These are phyloP conservation scores for Basidiobolus meristosporus DNA, from an alignment of 371 early-diverging fungal genomes.

Conservation along the genomic window DNA sequence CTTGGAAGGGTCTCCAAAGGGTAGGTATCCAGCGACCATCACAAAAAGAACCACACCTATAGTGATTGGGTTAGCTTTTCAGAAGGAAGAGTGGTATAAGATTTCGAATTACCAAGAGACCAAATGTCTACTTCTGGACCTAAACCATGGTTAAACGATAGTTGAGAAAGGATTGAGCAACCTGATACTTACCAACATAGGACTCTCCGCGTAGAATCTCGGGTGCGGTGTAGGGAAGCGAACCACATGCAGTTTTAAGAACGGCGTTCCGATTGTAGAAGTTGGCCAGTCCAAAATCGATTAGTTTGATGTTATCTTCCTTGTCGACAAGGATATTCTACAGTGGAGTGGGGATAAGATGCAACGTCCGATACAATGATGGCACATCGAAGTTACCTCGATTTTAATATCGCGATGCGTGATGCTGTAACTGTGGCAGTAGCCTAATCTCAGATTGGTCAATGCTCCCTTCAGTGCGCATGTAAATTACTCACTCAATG, in stretches of 20 bases:
- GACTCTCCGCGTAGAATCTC: constrained; percentile 5
- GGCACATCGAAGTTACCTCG: background rate
- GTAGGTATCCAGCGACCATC: constrained; percentile 4
- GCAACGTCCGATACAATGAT: background rate
- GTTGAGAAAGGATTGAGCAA: background rate
- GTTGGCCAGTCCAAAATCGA: constrained; percentile 6
- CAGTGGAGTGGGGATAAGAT: background rate
- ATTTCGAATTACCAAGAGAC: constrained; percentile 4
- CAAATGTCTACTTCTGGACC: constrained; percentile 6
- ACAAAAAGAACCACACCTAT: constrained; percentile 5
- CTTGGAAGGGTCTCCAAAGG: constrained; percentile 4
- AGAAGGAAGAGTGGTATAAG: background rate
- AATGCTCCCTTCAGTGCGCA: background rate
- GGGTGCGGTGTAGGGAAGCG: constrained; percentile 4
- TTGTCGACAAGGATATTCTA: constrained; percentile 3
- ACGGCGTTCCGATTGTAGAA: constrained; percentile 1
- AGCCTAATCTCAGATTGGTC: background rate
- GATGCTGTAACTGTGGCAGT: constrained; percentile 4
- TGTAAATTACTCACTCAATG: background rate
- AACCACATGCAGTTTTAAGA: constrained; percentile 4
- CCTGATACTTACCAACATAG: constrained; percentile 2
- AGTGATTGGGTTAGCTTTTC: background rate
- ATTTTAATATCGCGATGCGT: constrained; percentile 6
- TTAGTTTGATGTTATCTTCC: constrained; percentile 1
- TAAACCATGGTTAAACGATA: background rate